A percentile compares a stretch with the other conserved stretches of the same genome.
These are phyloP conservation scores for Salisapilia sapeloensis DNA, from an alignment of 352 stramenopile genomes.

Conservation along the genomic window DNA sequence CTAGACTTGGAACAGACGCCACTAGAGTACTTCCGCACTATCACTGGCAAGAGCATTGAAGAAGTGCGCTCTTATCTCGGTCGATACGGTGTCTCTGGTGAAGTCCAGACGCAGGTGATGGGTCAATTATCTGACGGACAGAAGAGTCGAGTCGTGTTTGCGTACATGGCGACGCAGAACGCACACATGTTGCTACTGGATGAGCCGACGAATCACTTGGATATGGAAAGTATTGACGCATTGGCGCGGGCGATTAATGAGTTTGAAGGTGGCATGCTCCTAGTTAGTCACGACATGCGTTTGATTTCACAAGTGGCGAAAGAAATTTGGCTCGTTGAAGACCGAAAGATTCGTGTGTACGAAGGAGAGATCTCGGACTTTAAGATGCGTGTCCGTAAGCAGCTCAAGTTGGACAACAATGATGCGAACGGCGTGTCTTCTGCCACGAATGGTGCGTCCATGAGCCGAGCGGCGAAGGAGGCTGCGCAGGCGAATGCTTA, in stretches of 20 bases:
- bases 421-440: slow-evolving; percentile 8
- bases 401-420: slow-evolving; percentile 66
- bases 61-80: slow-evolving; percentile 92
- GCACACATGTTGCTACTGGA: slow-evolving; percentile 91
- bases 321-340: slow-evolving; percentile 98
- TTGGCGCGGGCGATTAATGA: slow-evolving; percentile 95
- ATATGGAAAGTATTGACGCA: slow-evolving; percentile 94
- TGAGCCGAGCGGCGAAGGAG: too few relatives aligned
- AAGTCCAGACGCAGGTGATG: slow-evolving; percentile 95
- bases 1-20: slow-evolving; percentile 90
- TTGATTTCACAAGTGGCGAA: slow-evolving; percentile 97
- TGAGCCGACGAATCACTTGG: slow-evolving; percentile 84
- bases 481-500: too few relatives aligned
- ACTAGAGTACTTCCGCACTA: slow-evolving; percentile 93
- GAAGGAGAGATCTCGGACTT: slow-evolving; percentile 97
- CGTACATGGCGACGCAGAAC: slow-evolving; percentile 93
- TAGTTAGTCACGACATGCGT: slow-evolving; percentile 98
- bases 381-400: slow-evolving; percentile 86
- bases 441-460: too few relatives aligned
- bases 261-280: slow-evolving; percentile 93
- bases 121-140: slow-evolving; percentile 91
- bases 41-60: slow-evolving; percentile 90
- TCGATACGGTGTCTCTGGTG: slow-evolving; percentile 91
- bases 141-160: slow-evolving; percentile 95
- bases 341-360: slow-evolving; percentile 93